Evolutionary conservation across 345 rosid species (phyloP), one percentile per base, ranked within the genome.

Genomic region (Hibiscus trionum): DNA sequence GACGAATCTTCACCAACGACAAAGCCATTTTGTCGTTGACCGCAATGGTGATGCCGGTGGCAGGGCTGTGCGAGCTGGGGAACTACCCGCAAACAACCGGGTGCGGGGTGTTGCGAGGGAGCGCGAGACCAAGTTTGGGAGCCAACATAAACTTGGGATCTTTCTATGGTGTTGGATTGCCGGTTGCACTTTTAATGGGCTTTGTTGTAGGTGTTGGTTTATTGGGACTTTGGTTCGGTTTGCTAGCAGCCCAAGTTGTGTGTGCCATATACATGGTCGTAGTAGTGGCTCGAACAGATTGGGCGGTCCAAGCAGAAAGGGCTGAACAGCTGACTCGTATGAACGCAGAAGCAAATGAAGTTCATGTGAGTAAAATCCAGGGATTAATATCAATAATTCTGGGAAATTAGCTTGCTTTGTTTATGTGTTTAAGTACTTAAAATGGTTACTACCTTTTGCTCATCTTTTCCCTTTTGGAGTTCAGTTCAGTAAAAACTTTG

Each of bases 61-160:
- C 74, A 52, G 89, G 87, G 56, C 42, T 88, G 1, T 84, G 87
- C 31, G 91, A 88, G 85, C 69, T 88, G 2, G 87, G 88, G 15
- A 84, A 86, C 82, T 81, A 80, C 78, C 88, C 84, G 4, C 92
- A 88, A 72, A 86, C 89, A 65, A 80, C 84, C 27, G 87, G 78
- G 5, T 86, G 92, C 7, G 46, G 46, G 17, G 88, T 76, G 9
- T 5, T 87, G 24, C 77, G 88, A 69, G 89, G 86, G 62, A 82
- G 86, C 24, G 87, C 87, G 6, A 66, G 91, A 75, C 89, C 91
- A 7, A 59, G 17, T 53, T 73, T 83, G 61, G 88, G 82, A 11
- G 87, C 81, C 3, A 79, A 80, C 33, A 77, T 87, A 24, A 87
- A 87, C 59, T 29, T 83, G 60, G 77, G 72, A 15, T 82, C 88